Base-by-base conservation (phyloP, 148 eudicot genomes). In the Dianthus caryophyllus region DNA sequence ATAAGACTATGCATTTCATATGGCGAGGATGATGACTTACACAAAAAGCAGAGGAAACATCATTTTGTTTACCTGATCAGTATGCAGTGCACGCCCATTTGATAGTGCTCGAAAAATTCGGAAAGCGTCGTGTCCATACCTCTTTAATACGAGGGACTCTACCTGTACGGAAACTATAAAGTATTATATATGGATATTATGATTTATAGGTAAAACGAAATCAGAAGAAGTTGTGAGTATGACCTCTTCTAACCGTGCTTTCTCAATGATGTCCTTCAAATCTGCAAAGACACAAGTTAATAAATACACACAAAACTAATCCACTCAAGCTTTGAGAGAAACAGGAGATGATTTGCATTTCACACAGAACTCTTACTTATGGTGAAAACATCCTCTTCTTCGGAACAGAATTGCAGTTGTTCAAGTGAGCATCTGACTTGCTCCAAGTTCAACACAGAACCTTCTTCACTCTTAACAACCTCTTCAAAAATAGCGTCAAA, bases 11-110 rank as follows among this genome's bases (percentile, higher is more conserved):
- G n/a, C n/a, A n/a, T n/a, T n/a, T n/a, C n/a, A n/a, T n/a, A n/a
- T n/a, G n/a, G n/a, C n/a, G n/a, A n/a, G n/a, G n/a, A n/a, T n/a
- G n/a, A n/a, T n/a, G n/a, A n/a, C n/a, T n/a, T n/a, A n/a, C n/a
- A n/a, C n/a, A n/a, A n/a, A n/a, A n/a, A n/a, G n/a, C n/a, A n/a
- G n/a, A n/a, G n/a, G n/a, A n/a, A n/a, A n/a, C n/a, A n/a, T n/a
- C n/a, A n/a, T n/a, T n/a, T n/a, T n/a, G n/a, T 57, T 64, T 82
- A 93, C 98, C 96, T 79, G 86, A 71, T 80, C 87, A 54, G 91
- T 89, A 74, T 93, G 91, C 71, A 87, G 48, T 31, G 77, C 43
- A 44, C 75, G 79, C 43, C 80, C 90, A 58, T 61, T 75, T 67
- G 82, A 71, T 73, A 89, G 79, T 59, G 85, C 66, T 78, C 95